A percentile compares a stretch with the other conserved stretches of the same genome.
Conservation (phyloP, 202 grass and related monocot species). For the Carex arenaria region DNA sequence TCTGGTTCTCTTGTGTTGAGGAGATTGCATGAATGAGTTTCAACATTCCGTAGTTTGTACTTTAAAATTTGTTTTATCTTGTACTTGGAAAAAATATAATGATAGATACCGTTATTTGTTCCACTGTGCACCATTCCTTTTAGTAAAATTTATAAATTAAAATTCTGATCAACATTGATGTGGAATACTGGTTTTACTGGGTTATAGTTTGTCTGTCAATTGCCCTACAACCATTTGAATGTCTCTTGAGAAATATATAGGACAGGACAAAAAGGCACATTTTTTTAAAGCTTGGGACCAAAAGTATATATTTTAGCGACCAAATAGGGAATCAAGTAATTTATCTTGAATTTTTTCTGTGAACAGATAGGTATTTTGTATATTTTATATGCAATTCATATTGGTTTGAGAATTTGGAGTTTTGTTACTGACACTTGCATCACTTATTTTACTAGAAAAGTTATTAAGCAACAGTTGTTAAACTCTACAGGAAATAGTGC, state of each 20-base stretch:
- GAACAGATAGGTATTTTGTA: neutral
- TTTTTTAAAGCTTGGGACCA: neutral
- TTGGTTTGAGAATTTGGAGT: slow-evolving; percentile 1
- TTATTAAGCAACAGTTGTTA: neutral
- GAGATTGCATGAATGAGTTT: slow-evolving; percentile 1
- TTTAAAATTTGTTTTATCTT: slow-evolving; percentile 5
- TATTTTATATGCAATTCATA: neutral
- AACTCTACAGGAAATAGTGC: slow-evolving; percentile 75
- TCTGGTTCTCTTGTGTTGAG: neutral
- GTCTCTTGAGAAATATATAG: neutral
- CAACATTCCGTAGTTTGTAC: neutral
- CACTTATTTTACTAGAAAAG: neutral
- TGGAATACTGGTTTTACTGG: neutral
- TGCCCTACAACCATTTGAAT: neutral
- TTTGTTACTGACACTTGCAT: neutral
- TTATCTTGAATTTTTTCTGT: neutral
- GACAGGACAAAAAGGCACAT: neutral
- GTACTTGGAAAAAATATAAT: neutral
- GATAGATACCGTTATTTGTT: neutral
- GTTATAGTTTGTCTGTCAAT: neutral
- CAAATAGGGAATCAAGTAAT: neutral
- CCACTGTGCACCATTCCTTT: neutral
- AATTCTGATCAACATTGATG: neutral
- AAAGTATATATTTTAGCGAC: neutral
- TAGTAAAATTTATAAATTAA: neutral